Evolutionary conservation across 2,329 filamentous ascomycete species (phyloP), one percentile per base, ranked within the genome.

Genomic region (Onygena corvina): DNA sequence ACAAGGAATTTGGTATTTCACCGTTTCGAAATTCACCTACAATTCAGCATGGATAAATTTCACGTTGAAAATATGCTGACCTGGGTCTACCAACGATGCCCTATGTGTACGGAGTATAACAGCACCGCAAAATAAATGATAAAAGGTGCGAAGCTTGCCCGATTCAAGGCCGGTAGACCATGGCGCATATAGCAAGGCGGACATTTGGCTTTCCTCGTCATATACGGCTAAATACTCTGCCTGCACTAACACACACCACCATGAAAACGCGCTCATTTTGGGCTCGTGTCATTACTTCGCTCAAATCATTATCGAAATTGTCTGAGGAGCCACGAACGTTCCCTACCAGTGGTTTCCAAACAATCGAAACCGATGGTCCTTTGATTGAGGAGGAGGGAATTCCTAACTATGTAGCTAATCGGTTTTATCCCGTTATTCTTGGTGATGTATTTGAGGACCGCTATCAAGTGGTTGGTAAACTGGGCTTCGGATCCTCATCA

Each of bases 401-500:
- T 14, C 53, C 54, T 30, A 55, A 57, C 49, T 58, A 60, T 30
- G 33, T 27, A 51, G 51, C 56, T 20, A 36, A 57, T 40, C 50
- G 58, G 50, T 61, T 58, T 49, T 62, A 60, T 46, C 59, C 58
- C 18, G 57, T 58, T 49, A 46, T 46, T 42, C 55, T 60, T 18
- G 58, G 59, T 3, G 54, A 62, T 31, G 7, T 59, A 30, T 59
- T 62, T 29, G 45, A 59, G 29, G 40, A 54, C 23, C 55, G 58
- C 47, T 63, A 61, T 46, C 54, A 61, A 54, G 25, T 56, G 35
- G 23, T 60, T 20, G 57, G 55, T 31, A 64, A 64, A 50, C 57
- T 64, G 8, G 60, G 61, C 1, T 64, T 57, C 54, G 59, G 60
- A 21, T 50, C 56, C 11, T 59, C 54, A 11, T 63, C 61, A 2